Conservation (phyloP, 345 rosid genomes). For the Salix koriyanagi region DNA sequence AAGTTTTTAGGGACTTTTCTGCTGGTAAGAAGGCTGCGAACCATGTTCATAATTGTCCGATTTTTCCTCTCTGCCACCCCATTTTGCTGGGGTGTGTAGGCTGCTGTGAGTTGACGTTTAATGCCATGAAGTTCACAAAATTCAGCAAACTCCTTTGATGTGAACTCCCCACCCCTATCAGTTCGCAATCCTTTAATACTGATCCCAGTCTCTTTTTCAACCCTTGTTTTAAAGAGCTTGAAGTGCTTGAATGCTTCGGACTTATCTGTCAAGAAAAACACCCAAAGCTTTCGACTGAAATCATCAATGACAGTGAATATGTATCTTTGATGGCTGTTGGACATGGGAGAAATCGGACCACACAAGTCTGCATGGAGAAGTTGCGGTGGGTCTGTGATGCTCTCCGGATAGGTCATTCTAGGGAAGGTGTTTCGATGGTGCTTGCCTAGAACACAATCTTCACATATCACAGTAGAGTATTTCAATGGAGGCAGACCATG, state of each 20-base stretch:
- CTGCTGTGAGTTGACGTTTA: not conserved
- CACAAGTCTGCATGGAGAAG: not conserved
- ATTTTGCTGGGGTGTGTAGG: not conserved
- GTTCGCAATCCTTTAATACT: fast-evolving
- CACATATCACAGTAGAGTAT: not conserved
- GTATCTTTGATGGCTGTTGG: not conserved
- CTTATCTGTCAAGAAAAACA: not conserved
- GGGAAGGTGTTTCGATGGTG: not conserved
- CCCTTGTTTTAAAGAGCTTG: too few species aligned
- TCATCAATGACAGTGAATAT: not conserved
- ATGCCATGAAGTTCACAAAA: not conserved
- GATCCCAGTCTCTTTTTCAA: too few species aligned
- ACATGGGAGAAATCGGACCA: not conserved
- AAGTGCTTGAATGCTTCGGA: fast-evolving
- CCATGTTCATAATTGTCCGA: not conserved
- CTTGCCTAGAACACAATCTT: not conserved
- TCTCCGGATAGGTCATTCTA: not conserved
- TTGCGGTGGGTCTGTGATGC: not conserved
- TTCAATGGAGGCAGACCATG: not conserved
- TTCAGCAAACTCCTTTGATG: not conserved
- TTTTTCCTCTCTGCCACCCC: not conserved
- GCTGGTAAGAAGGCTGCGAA: not conserved
- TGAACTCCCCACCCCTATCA: not conserved
- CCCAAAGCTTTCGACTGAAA: not conserved
- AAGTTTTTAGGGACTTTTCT: not conserved